These are phyloP conservation scores for Coleophoma cylindrospora DNA, from an alignment of 2,329 filamentous ascomycete genomes.

Conservation along the genomic window DNA sequence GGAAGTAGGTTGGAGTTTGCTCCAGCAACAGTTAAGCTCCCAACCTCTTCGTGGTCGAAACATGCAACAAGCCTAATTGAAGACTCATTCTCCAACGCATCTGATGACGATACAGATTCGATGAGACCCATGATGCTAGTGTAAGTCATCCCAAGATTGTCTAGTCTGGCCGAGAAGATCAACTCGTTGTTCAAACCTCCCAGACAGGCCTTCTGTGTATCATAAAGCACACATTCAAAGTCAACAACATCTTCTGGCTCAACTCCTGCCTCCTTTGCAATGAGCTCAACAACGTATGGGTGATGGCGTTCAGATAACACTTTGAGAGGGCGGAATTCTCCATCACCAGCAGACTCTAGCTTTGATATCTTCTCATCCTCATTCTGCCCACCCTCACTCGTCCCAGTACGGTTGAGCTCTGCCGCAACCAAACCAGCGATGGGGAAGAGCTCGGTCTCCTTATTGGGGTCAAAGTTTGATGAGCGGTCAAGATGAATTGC, in stretches of 20 bases:
- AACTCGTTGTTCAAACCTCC: slow-evolving; percentile 91
- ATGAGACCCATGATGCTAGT: slow-evolving; percentile 85
- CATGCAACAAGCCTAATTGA: slow-evolving; percentile 88
- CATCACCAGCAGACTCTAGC: slow-evolving; percentile 38
- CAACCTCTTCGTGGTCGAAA: slow-evolving; percentile 98
- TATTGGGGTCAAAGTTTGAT: slow-evolving; percentile 87
- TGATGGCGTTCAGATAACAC: slow-evolving; percentile 80
- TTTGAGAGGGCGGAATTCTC: slow-evolving; percentile 69
- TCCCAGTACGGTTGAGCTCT: slow-evolving; percentile 75
- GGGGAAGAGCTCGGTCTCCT: slow-evolving; percentile 92
- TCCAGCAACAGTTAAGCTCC: slow-evolving; percentile 86
- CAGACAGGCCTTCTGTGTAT: slow-evolving; percentile 85
- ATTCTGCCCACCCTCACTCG: slow-evolving; percentile 35
- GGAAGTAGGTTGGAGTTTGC: slow-evolving; percentile 91
- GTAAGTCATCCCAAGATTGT: slow-evolving; percentile 96
- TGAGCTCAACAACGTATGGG: slow-evolving; percentile 76
- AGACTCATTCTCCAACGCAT: slow-evolving; percentile 67
- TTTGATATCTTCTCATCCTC: slow-evolving; percentile 28
- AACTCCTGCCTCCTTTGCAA: slow-evolving; percentile 74
- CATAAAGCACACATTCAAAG: slow-evolving; percentile 96
- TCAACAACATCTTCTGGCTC: slow-evolving; percentile 71
- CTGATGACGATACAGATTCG: slow-evolving; percentile 61
- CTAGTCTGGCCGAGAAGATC: slow-evolving; percentile 90
- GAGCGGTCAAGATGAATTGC: slow-evolving; percentile 91
- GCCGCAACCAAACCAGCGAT: slow-evolving; percentile 84